Evolutionary conservation across 2,329 filamentous ascomycete genomes (phyloP).

Genomic region (Fusarium chuoi): DNA sequence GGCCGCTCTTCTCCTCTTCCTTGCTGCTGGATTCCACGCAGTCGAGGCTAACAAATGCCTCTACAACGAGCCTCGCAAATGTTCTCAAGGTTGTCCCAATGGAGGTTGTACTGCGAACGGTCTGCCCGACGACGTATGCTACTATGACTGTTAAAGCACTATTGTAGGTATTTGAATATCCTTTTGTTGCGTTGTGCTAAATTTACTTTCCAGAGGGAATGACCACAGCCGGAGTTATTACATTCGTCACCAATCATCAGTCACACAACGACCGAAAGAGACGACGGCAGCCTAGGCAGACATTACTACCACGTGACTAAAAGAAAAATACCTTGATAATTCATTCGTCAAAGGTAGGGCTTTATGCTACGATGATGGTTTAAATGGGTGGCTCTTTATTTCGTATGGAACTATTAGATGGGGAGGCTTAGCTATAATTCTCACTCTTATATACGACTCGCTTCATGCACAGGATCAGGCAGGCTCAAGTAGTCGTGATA

Average conservation of each 20-base stretch:
- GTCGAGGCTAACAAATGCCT: not conserved
- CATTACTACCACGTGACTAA: too few relatives aligned
- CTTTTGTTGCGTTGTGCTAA: rapidly evolving
- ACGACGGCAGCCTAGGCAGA: not conserved
- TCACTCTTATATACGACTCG: rapidly evolving
- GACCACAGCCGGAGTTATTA: rapidly evolving
- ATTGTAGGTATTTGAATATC: not conserved
- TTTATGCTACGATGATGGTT: rapidly evolving
- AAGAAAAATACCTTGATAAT: not conserved
- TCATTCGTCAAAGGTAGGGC: rapidly evolving
- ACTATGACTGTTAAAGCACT: not conserved
- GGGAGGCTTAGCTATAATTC: not conserved
- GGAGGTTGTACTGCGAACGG: not conserved
- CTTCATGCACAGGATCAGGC: not conserved
- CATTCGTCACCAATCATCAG: too few relatives aligned
- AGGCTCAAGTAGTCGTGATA: rapidly evolving
- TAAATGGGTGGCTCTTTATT: rapidly evolving
- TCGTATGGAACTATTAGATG: not conserved
- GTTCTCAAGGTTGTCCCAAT: not conserved
- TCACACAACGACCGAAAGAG: rapidly evolving
- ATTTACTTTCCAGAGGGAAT: rapidly evolving
- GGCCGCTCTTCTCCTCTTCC: rapidly evolving
- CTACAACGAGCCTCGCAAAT: not conserved
- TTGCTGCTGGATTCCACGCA: not conserved
- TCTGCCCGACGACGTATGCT: not conserved